phyloP scores from a whole-genome alignment of 192 early-diverging fungal species.

The Geranomyces michiganensis region DNA sequence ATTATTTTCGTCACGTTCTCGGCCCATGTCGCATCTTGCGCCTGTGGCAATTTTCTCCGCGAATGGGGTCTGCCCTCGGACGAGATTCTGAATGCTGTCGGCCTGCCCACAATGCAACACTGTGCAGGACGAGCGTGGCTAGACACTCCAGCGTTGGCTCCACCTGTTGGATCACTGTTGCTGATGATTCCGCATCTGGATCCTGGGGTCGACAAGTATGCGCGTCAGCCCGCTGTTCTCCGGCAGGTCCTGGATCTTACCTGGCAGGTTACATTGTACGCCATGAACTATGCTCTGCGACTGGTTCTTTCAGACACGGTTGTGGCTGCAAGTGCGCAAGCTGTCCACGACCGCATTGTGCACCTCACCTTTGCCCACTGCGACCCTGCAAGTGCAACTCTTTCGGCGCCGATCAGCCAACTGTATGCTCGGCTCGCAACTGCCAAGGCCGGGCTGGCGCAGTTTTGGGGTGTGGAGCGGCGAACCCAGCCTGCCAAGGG shows the following conservation, averaged over 20 bases:
- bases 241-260: constrained; percentile 2
- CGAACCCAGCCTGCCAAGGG: no score
- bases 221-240: background rate
- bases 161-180: background rate
- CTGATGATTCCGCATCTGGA: constrained; percentile 3
- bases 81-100: background rate
- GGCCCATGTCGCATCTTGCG: background rate
- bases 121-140: background rate
- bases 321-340: no score
- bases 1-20: constrained; percentile 3
- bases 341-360: no score
- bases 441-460: background rate
- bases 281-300: background rate
- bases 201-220: constrained; percentile 12
- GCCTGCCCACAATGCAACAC: background rate
- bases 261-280: constrained; percentile 8
- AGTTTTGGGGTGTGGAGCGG: background rate
- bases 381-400: no score
- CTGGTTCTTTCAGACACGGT: no score
- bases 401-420: background rate
- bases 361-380: no score
- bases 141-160: background rate
- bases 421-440: background rate
- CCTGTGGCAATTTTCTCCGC: background rate
- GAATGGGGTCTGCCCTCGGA: background rate